Base-by-base conservation (phyloP, 2,329 filamentous ascomycete genomes). In the Myriosclerotinia scirpicola region DNA sequence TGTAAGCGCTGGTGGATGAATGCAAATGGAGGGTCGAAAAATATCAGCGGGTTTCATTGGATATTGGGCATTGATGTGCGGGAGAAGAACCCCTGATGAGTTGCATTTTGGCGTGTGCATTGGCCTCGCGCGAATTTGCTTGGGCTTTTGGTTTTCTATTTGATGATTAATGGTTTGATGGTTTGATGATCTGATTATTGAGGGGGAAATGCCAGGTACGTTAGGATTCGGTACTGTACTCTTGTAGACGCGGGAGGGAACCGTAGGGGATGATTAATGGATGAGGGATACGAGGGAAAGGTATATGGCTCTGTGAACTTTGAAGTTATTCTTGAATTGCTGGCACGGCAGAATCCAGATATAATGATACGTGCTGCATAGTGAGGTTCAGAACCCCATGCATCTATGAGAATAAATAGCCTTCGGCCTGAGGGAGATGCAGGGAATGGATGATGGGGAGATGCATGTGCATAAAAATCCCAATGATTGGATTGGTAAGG, bases 1-100 rank as follows among this genome's bases (percentile, higher is more conserved):
- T 58, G 38, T 58, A 58, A 58, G 55, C 55, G 55, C 55, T 30
- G 53, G 40, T 44, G 38, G 55, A 26, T 26, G 54, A n/a, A 2
- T 14, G 5, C 15, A 40, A 40, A 44, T 15, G 38, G 36, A 34
- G 26, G 17, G 9, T 22, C 20, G 14, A 56, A 56, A 30, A 9
- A 20, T 30, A n/a, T 20, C 8, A 14, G 54, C 38, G 40, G 15
- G 38, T 30, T n/a, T 20, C 22, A 26, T 58, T 58, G 55, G 55
- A 44, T 14, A 2, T 2, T 44, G 40, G 40, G 40, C 40, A 12
- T 44, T 30, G 55, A n/a, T n/a, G 38, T 30, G 55, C 55, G 40
- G n/a, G 17, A 44, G n/a, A 30, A 1, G 22, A 3, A 44, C 55
- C 55, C 55, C 55, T 58, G 55, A 58, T 30, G 38, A 44, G 17